phyloP scores from a whole-genome alignment of 441 rosid genomes.

The Geranium incanum region DNA sequence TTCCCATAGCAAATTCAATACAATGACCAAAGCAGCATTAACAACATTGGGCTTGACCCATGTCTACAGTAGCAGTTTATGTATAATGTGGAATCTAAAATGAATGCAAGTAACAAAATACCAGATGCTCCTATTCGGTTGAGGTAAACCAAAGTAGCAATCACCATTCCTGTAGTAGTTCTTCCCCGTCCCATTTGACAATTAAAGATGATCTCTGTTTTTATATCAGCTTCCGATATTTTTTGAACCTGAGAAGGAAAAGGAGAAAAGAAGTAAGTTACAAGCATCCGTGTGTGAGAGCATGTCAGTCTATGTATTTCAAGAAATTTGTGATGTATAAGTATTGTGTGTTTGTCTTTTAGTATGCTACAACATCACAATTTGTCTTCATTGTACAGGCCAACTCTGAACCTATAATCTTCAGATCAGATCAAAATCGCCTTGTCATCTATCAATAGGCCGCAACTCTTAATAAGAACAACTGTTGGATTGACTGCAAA shows the following conservation, averaged over 20 bases:
- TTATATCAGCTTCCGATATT: conserved; percentile 68
- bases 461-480: not conserved
- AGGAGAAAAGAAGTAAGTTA: conserved; percentile 10
- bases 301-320: conserved; percentile 12
- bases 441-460: not conserved
- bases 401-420: conserved; percentile 1
- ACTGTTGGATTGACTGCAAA: not conserved
- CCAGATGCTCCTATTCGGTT: conserved; percentile 88
- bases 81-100: conserved; percentile 1
- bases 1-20: not conserved
- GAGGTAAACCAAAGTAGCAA: conserved; percentile 87
- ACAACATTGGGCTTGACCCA: conserved; percentile 1
- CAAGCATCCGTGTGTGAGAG: not conserved
- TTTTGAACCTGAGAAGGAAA: conserved; percentile 57
- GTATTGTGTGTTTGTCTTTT: not conserved
- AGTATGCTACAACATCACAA: not conserved
- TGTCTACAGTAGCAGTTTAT: conserved; percentile 1
- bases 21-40: not conserved
- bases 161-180: conserved; percentile 98
- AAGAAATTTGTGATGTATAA: conserved; percentile 6
- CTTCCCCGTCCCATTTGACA: conserved; percentile 99
- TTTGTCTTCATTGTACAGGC: not conserved
- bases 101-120: conserved; percentile 29
- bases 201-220: conserved; percentile 77
- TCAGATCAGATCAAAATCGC: conserved; percentile 2